A percentile compares a stretch with the other conserved stretches of the same genome.
These are phyloP conservation scores for Aquanectria penicillioides DNA, from an alignment of 2,329 filamentous ascomycete genomes.

Conservation along the genomic window DNA sequence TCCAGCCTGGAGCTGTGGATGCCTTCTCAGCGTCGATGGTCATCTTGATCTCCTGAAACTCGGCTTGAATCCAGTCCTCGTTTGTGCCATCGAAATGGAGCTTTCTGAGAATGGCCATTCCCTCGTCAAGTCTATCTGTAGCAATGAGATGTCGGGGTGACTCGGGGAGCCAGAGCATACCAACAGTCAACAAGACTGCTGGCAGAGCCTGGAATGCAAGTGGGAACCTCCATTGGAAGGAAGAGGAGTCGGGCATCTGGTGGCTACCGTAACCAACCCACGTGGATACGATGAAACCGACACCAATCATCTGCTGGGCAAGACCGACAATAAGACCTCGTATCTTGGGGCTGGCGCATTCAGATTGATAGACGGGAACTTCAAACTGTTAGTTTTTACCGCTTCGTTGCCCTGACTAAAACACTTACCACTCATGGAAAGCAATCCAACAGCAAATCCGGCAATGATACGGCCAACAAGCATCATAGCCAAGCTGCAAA, in stretches of 20 bases:
- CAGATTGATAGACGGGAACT: slow-evolving; percentile 40
- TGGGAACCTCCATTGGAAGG: slow-evolving; percentile 48
- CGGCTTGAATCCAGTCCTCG: slow-evolving; percentile 63
- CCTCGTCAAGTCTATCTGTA: slow-evolving; percentile 53
- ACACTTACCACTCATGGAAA: slow-evolving; percentile 53
- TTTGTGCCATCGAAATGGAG: slow-evolving; percentile 64
- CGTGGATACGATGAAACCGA: slow-evolving; percentile 64
- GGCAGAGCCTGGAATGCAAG: slow-evolving; percentile 39
- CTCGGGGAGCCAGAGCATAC: slow-evolving; percentile 41
- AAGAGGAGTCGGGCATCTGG: slow-evolving; percentile 37
- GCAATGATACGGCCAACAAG: slow-evolving; percentile 38
- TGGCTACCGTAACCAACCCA: slow-evolving; percentile 47
- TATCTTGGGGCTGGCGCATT: slow-evolving; percentile 36
- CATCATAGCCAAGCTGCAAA: slow-evolving; percentile 40
- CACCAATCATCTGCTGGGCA: slow-evolving; percentile 63
- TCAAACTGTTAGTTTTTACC: slow-evolving; percentile 53
- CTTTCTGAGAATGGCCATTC: slow-evolving; percentile 51
- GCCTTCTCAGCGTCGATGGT: slow-evolving; percentile 57
- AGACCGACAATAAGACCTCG: slow-evolving; percentile 60
- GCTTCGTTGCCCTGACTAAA: slow-evolving; percentile 43
- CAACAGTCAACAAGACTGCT: slow-evolving; percentile 29
- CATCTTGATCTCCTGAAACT: slow-evolving; percentile 65
- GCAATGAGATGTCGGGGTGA: slow-evolving; percentile 43
- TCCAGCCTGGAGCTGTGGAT: slow-evolving; percentile 54
- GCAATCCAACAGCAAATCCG: slow-evolving; percentile 38